Conservation (phyloP, 1,139 yeast species). For the Kodamaea ohmeri region DNA sequence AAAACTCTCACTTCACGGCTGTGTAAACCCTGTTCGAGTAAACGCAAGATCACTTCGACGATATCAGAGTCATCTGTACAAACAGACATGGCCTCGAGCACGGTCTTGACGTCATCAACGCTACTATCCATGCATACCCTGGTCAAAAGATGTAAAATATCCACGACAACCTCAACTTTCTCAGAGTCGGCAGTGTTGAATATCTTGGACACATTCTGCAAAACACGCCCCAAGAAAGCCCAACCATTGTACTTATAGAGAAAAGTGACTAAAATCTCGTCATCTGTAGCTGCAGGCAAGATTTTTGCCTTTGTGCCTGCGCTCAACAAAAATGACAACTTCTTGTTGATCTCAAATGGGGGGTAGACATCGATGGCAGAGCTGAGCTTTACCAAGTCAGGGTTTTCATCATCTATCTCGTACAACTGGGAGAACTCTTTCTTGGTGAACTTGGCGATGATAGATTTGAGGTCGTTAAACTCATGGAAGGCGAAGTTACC, state of each 20-base stretch:
- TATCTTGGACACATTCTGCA: constrained; percentile 57
- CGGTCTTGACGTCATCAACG: constrained; percentile 38
- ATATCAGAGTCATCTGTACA: constrained; percentile 68
- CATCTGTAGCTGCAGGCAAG: constrained; percentile 45
- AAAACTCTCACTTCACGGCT: constrained; percentile 49
- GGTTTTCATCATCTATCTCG: constrained; percentile 50
- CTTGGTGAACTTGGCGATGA: constrained; percentile 46
- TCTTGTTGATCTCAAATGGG: constrained; percentile 47
- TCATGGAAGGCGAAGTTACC: constrained; percentile 67
- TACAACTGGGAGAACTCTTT: constrained; percentile 37
- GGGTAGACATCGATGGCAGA: constrained; percentile 44
- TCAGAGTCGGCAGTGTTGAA: constrained; percentile 35
- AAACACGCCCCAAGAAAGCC: constrained; percentile 75
- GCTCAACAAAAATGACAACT: constrained; percentile 42
- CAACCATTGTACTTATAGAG: constrained; percentile 79
- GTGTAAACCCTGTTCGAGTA: constrained; percentile 68
- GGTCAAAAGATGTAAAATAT: constrained; percentile 52
- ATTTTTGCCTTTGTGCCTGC: constrained; percentile 71
- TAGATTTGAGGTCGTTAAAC: constrained; percentile 57
- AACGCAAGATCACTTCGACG: constrained; percentile 60
- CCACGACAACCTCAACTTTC: constrained; percentile 40
- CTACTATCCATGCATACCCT: constrained; percentile 46
- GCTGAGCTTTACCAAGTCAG: constrained; percentile 48
- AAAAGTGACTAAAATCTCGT: constrained; percentile 63
- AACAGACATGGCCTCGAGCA: constrained; percentile 54